A percentile compares a stretch with the other conserved stretches of the same genome.
These are phyloP conservation scores for Boletus semigastroideus DNA, from an alignment of 1,284 basidiomycete species.

Conservation along the genomic window DNA sequence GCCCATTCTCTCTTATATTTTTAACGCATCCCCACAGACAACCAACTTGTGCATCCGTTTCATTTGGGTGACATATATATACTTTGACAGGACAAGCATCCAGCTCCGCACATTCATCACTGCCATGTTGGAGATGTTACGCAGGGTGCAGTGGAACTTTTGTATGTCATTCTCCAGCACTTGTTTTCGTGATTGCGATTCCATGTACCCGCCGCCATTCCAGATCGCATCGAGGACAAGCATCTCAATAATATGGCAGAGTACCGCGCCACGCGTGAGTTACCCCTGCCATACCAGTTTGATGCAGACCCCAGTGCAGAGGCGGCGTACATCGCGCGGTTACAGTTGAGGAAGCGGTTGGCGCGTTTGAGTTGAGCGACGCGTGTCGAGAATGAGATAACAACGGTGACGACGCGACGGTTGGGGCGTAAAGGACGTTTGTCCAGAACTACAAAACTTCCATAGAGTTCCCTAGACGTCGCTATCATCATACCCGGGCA, in stretches of 20 bases:
- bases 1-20: not conserved
- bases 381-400: not conserved
- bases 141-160: slow-evolving; percentile 92
- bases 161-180: slow-evolving; percentile 47
- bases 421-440: not conserved
- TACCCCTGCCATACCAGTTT: slow-evolving; percentile 72
- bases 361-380: slow-evolving; percentile 11
- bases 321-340: slow-evolving; percentile 3
- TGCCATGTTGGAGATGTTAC: slow-evolving; percentile 74
- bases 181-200: not conserved
- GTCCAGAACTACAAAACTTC: no score
- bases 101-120: slow-evolving; percentile 67
- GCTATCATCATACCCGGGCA: no score
- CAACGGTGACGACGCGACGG: not conserved
- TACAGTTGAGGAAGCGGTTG: slow-evolving; percentile 19
- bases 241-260: slow-evolving; percentile 73
- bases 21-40: slow-evolving; percentile 32
- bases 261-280: slow-evolving; percentile 69
- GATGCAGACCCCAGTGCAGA: slow-evolving; percentile 30
- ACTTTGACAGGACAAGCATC: slow-evolving; percentile 47
- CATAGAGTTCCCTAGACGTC: no score
- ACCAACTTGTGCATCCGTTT: no score
- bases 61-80: slow-evolving; percentile 39
- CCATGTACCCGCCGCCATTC: not conserved
- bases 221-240: slow-evolving; percentile 84